Base-by-base conservation (phyloP, 1,284 basidiomycete species). In the Irpex lacteus region DNA sequence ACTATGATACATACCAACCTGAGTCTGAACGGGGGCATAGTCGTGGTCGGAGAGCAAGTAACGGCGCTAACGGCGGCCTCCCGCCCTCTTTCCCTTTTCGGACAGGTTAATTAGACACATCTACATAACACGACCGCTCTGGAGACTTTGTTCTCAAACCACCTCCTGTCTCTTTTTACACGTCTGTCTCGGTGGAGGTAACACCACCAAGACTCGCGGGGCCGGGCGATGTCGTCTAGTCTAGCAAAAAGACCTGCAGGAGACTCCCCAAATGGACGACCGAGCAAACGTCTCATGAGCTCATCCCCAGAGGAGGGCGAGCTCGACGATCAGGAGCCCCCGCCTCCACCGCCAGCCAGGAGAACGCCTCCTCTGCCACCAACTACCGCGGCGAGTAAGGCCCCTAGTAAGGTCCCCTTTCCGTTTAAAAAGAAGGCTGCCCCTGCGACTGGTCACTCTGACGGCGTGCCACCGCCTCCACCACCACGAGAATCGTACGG, bases 241-340 rank as follows among this genome's bases (percentile, higher is more conserved):
- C 77, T 80, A 15, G 67, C 74, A 49, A 91, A 91, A 75, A 82
- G 89, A 64, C 76, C 76, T 60, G 85, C 86, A 26, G 85, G 85
- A 44, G 72, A 74, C 57, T 83, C 85, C 8, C 81, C 82, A 53
- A 74, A 78, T 66, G 73, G 75, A 49, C 80, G 87, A 56, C 81
- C 83, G 4, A 50, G 74, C 6, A 92, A 91, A 71, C 81, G 89
- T 50, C 79, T 74, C 19, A 80, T 81, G 6, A 82, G 85, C 1
- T 82, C 81, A 1, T 87, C 90, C 0, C 90, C 89, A 60, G 90
- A 92, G 74, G 91, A 92, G 72, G 90, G 90, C 59, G 91, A 92
- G 70, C 76, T 92, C 60, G 89, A 91, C 70, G 82, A 84, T 69
- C 72, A 71, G 40, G 71, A 70, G 2, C 72, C 26, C 26, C 26